Conservation (phyloP, 306 rosid species). For the Arachis hypogaea region DNA sequence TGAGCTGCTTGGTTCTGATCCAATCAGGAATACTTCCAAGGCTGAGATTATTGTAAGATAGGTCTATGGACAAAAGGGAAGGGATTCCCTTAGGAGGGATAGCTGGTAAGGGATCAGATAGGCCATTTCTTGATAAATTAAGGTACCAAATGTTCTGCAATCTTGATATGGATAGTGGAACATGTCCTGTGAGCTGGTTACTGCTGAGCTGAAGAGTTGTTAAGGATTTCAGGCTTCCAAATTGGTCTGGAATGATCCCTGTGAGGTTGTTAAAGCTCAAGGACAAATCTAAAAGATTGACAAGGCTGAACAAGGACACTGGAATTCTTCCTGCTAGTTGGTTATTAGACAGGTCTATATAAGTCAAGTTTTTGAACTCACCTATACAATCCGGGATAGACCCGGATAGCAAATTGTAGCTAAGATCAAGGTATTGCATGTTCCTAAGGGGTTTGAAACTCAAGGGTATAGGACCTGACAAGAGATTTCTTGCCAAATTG, state of each 20-base stretch:
- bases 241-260: conserved; percentile 75
- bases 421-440: conserved; percentile 79
- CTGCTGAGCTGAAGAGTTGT: conserved; percentile 69
- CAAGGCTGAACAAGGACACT: conserved; percentile 61
- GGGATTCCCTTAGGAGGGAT: conserved; percentile 63
- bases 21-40: conserved; percentile 82
- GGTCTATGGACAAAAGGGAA: conserved; percentile 83
- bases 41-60: conserved; percentile 81
- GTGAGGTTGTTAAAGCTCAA: conserved; percentile 75
- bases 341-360: conserved; percentile 79
- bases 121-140: conserved; percentile 75
- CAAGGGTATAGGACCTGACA: conserved; percentile 71
- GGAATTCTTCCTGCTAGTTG: conserved; percentile 71
- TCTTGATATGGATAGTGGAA: conserved; percentile 74
- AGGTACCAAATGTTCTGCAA: conserved; percentile 87
- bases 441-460: conserved; percentile 52
- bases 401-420: conserved; percentile 73
- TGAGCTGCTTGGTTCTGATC: conserved; percentile 74
- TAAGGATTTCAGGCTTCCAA: conserved; percentile 69
- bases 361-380: conserved; percentile 57
- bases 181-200: conserved; percentile 64
- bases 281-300: conserved; percentile 73
- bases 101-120: conserved; percentile 71
- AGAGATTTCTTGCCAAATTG: conserved; percentile 67
- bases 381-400: conserved; percentile 69